These are phyloP conservation scores for Fusarium oxysporum DNA, from an alignment of 2,329 filamentous ascomycete species.

Conservation along the genomic window DNA sequence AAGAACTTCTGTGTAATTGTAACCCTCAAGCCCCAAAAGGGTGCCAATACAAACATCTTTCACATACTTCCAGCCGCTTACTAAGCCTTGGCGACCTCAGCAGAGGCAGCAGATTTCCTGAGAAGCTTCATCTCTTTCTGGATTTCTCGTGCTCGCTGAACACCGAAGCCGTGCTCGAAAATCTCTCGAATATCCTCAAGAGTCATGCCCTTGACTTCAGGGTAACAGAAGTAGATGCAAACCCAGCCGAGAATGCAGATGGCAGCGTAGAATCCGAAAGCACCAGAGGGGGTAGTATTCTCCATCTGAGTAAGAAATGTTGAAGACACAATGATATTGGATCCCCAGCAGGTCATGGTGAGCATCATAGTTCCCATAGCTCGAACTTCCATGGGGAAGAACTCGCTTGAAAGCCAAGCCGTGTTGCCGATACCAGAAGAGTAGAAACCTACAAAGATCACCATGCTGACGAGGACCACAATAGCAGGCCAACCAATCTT, in stretches of 20 bases:
- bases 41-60: neutral
- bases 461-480: constrained; percentile 55
- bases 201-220: constrained; percentile 66
- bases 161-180: constrained; percentile 61
- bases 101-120: neutral
- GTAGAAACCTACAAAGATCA: constrained; percentile 51
- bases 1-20: neutral
- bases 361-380: constrained; percentile 61
- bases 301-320: constrained; percentile 63
- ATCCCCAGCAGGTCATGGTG: constrained; percentile 59
- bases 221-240: constrained; percentile 61
- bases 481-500: constrained; percentile 51
- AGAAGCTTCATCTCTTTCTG: constrained; percentile 49
- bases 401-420: constrained; percentile 60
- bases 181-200: constrained; percentile 65
- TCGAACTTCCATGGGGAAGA: constrained; percentile 61
- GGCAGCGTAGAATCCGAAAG: constrained; percentile 64
- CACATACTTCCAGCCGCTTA: neutral
- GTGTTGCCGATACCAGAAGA: constrained; percentile 59
- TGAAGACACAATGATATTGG: constrained; percentile 62
- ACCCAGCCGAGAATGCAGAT: constrained; percentile 60
- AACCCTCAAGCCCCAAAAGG: neutral
- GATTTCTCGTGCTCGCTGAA: constrained; percentile 54
- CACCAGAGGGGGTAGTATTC: constrained; percentile 60
- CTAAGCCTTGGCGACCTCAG: constrained; percentile 21